Conservation (phyloP, 768 basidiomycete species). For the Phaffia australis region DNA sequence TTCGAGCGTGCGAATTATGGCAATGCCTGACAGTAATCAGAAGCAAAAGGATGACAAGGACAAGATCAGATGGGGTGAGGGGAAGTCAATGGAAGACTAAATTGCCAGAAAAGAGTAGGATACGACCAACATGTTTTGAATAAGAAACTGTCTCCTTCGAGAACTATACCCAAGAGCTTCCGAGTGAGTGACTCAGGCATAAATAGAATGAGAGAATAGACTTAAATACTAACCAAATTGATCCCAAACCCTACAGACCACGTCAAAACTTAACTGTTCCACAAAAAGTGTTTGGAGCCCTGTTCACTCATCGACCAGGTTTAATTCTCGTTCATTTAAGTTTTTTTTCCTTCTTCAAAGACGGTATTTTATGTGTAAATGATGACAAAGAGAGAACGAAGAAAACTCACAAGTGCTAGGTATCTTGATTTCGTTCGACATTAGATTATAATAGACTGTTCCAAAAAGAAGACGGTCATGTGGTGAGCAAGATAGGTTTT, state of each 20-base stretch:
- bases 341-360: too few species aligned
- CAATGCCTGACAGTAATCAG: conserved; percentile 5
- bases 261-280: conserved; percentile 17
- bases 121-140: conserved; percentile 17
- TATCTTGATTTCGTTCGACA: conserved; percentile 13
- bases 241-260: conserved; percentile 19
- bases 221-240: neutral
- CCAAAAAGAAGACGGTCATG: neutral
- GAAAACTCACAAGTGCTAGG: neutral
- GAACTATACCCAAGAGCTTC: neutral
- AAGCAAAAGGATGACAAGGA: neutral
- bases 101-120: neutral
- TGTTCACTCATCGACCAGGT: too few species aligned
- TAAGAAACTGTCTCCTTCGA: conserved; percentile 22
- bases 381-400: neutral
- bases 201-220: too few species aligned
- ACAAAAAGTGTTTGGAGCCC: conserved; percentile 21
- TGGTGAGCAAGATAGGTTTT: neutral
- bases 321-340: too few species aligned
- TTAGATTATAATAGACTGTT: conserved; percentile 24
- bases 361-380: too few species aligned
- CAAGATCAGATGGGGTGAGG: too few species aligned
- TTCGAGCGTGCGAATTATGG: conserved; percentile 17
- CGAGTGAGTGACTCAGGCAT: too few species aligned
- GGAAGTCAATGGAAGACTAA: neutral